These are phyloP conservation scores for Xerocomus brunneocitrinus DNA, from an alignment of 768 basidiomycete species.

Conservation along the genomic window DNA sequence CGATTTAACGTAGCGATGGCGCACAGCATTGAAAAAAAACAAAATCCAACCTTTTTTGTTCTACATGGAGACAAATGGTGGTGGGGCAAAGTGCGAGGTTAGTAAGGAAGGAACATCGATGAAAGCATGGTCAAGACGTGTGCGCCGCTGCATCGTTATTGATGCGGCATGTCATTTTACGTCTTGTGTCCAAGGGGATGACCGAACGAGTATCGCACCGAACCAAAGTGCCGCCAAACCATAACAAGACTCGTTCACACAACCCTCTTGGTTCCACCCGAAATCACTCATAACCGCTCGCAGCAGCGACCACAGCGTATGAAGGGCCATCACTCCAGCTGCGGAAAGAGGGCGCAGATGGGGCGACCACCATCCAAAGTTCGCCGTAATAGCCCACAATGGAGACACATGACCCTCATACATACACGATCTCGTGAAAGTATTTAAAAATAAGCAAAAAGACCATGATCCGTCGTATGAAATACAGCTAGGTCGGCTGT, in stretches of 20 bases:
- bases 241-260: neutral
- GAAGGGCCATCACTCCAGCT: conserved; percentile 2
- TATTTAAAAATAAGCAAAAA: neutral
- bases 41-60: neutral
- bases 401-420: neutral
- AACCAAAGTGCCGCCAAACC: conserved; percentile 1
- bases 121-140: conserved; percentile 15
- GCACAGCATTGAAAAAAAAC: neutral
- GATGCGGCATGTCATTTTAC: conserved; percentile 25
- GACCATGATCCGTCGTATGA: conserved; percentile 7
- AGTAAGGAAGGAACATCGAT: neutral
- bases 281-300: conserved; percentile 7
- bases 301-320: conserved; percentile 4
- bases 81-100: neutral
- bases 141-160: conserved; percentile 13
- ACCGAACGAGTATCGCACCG: conserved; percentile 4
- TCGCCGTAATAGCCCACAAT: conserved; percentile 7
- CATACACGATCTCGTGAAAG: neutral
- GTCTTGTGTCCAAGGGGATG: conserved; percentile 16
- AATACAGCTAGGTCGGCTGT: conserved; percentile 12
- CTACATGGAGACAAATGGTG: neutral
- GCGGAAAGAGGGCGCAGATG: conserved; percentile 12
- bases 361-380: conserved; percentile 2
- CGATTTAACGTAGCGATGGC: neutral
- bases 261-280: neutral